These are phyloP conservation scores for Pyrenula massariospora DNA, from an alignment of 495 filamentous ascomycete genomes.

Conservation along the genomic window DNA sequence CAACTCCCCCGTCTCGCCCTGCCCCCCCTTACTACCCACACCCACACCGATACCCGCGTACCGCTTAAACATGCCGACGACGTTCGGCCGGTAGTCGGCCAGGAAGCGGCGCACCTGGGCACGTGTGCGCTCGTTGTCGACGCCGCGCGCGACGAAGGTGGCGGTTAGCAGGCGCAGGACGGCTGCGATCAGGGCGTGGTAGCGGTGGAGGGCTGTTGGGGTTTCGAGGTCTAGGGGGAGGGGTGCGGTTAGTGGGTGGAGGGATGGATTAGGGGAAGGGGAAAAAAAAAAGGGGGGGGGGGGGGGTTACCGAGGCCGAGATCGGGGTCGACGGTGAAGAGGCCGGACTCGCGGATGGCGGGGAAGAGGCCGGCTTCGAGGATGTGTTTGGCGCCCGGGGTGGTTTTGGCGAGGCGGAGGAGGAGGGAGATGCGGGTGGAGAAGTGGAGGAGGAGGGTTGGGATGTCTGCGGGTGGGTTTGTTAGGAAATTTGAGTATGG, in stretches of 20 bases:
- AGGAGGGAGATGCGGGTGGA: slow-evolving; percentile 72
- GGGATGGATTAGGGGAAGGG: too few species aligned
- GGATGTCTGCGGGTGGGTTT: slow-evolving; percentile 28
- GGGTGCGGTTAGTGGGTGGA: too few species aligned
- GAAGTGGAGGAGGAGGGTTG: slow-evolving; percentile 48
- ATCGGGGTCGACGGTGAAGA: slow-evolving; percentile 90
- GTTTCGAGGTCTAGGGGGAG: slow-evolving; percentile 45
- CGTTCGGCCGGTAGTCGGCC: slow-evolving; percentile 61
- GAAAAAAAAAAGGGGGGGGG: too few species aligned
- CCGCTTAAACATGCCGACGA: slow-evolving; percentile 85
- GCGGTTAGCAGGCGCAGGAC: slow-evolving; percentile 72
- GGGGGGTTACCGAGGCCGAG: slow-evolving; percentile 59
- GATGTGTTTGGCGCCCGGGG: slow-evolving; percentile 65
- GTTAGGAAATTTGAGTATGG: not conserved
- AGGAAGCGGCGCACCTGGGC: slow-evolving; percentile 67
- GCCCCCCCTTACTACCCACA: slow-evolving; percentile 2
- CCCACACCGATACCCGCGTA: slow-evolving; percentile 65
- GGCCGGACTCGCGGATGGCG: slow-evolving; percentile 59
- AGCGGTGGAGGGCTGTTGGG: slow-evolving; percentile 58
- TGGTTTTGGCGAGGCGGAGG: slow-evolving; percentile 70
- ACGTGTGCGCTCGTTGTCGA: slow-evolving; percentile 66
- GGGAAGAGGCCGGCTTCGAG: slow-evolving; percentile 84
- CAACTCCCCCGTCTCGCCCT: slow-evolving; percentile 26
- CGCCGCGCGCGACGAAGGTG: slow-evolving; percentile 63
- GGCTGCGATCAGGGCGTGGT: slow-evolving; percentile 73